A percentile compares a stretch with the other conserved stretches of the same genome.
phyloP scores from a whole-genome alignment of 108 stramenopile species.

The Nitzschia inconspicua region DNA sequence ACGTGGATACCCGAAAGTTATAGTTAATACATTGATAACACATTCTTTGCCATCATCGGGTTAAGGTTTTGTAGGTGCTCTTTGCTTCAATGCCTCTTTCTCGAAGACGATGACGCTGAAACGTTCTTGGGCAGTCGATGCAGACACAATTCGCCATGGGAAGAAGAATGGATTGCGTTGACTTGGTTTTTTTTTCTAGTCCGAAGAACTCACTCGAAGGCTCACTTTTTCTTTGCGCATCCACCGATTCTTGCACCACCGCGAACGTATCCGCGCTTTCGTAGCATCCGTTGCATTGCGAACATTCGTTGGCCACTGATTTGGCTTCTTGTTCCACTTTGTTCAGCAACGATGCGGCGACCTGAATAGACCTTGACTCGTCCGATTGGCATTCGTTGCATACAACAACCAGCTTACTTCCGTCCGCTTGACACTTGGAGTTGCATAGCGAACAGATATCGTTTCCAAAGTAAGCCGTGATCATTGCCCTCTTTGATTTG shows the following conservation, averaged over 20 bases:
- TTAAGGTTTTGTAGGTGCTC: conserved; percentile 10
- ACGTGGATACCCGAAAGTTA: too few species aligned
- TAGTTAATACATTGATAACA: too few species aligned
- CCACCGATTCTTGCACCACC: conserved; percentile 1
- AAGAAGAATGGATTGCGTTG: conserved; percentile 33
- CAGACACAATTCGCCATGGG: conserved; percentile 82
- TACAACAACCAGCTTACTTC: conserved; percentile 60
- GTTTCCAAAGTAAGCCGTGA: conserved; percentile 77
- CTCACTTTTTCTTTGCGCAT: conserved; percentile 3
- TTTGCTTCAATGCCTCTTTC: conserved; percentile 68
- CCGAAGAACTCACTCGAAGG: neutral
- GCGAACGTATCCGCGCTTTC: conserved; percentile 73
- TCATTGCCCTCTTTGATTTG: conserved; percentile 61
- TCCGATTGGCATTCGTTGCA: conserved; percentile 59
- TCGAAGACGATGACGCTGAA: conserved; percentile 61
- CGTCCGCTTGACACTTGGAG: conserved; percentile 60
- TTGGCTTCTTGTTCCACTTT: conserved; percentile 45
- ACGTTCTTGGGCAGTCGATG: conserved; percentile 83
- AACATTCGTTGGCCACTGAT: conserved; percentile 57
- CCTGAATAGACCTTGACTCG: conserved; percentile 29
- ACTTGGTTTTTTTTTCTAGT: conserved; percentile 14
- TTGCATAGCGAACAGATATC: conserved; percentile 76
- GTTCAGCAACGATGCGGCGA: conserved; percentile 50
- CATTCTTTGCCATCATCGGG: too few species aligned
- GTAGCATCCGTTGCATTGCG: conserved; percentile 64